Conservation (phyloP, 2,329 filamentous ascomycete species). For the Hypoxylon sp. region DNA sequence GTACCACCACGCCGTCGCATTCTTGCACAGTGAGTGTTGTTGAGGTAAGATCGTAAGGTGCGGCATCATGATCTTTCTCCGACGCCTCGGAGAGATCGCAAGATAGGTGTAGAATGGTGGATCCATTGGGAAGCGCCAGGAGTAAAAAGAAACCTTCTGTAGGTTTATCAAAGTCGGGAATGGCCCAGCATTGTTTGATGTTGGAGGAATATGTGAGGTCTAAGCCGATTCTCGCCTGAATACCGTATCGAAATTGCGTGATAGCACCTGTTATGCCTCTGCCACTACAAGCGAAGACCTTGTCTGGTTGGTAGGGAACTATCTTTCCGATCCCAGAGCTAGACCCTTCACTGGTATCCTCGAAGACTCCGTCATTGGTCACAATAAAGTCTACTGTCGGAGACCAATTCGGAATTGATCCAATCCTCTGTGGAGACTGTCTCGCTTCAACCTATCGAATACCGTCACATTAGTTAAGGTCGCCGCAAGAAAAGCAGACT, state of each 20-base stretch:
- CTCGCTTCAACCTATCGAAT: slow-evolving; percentile 67
- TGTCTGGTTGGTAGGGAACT: slow-evolving; percentile 61
- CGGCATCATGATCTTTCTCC: slow-evolving; percentile 59
- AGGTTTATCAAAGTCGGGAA: slow-evolving; percentile 54
- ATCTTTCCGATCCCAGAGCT: slow-evolving; percentile 52
- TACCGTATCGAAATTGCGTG: slow-evolving; percentile 77
- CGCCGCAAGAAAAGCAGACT: background rate
- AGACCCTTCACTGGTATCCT: slow-evolving; percentile 64
- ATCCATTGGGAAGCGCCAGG: slow-evolving; percentile 65
- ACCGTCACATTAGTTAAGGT: slow-evolving; percentile 24
- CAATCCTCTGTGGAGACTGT: slow-evolving; percentile 67
- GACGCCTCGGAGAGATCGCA: slow-evolving; percentile 63
- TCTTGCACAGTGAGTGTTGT: slow-evolving; percentile 65
- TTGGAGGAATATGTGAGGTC: slow-evolving; percentile 67
- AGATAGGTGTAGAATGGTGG: slow-evolving; percentile 65
- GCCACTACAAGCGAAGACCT: slow-evolving; percentile 77
- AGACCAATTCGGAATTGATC: slow-evolving; percentile 76
- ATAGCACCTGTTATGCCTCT: slow-evolving; percentile 74
- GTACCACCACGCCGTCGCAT: slow-evolving; percentile 60
- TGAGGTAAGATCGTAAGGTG: slow-evolving; percentile 66
- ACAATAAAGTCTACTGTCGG: slow-evolving; percentile 70
- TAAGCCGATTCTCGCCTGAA: slow-evolving; percentile 76
- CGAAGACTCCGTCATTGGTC: slow-evolving; percentile 55
- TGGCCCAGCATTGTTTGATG: slow-evolving; percentile 69
- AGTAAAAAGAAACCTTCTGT: slow-evolving; percentile 60